Conservation (phyloP, 2,329 filamentous ascomycete species). For the Colletotrichum tamarilloi region DNA sequence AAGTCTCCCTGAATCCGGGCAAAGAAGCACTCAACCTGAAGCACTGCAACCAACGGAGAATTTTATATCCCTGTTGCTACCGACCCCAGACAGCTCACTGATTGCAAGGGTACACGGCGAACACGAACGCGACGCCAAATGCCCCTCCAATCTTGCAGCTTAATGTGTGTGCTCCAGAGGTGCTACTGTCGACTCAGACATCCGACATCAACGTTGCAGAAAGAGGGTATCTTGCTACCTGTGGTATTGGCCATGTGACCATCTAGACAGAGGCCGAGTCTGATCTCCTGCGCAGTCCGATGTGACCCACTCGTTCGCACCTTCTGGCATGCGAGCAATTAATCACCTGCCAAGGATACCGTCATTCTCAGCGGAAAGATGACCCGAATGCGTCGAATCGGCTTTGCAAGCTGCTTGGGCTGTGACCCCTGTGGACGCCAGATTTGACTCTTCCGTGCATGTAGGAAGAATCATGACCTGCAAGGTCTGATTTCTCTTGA, state of each 20-base stretch:
- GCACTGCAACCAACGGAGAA: background rate
- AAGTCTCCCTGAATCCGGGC: background rate
- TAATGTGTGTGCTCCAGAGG: background rate
- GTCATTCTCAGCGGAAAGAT: background rate
- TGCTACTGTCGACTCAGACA: background rate
- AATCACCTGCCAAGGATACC: background rate
- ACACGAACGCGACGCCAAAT: slow-evolving; percentile 8
- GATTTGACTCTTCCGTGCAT: too few relatives aligned
- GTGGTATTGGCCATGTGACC: background rate
- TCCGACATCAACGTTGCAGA: background rate
- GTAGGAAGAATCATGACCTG: too few relatives aligned
- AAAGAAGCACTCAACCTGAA: background rate
- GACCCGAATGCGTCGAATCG: too few relatives aligned
- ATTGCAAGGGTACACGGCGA: background rate
- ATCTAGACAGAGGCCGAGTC: background rate
- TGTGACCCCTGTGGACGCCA: too few relatives aligned
- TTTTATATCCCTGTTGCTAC: background rate
- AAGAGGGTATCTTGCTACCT: background rate
- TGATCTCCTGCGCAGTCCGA: background rate
- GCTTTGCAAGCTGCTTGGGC: too few relatives aligned
- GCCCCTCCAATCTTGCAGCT: background rate
- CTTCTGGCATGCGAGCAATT: slow-evolving; percentile 7
- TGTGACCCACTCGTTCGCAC: background rate
- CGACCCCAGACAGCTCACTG: background rate
- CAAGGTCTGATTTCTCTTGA: too few relatives aligned